Conservation (phyloP, 2,329 filamentous ascomycete species). For the Hymenoscyphus linearis region DNA sequence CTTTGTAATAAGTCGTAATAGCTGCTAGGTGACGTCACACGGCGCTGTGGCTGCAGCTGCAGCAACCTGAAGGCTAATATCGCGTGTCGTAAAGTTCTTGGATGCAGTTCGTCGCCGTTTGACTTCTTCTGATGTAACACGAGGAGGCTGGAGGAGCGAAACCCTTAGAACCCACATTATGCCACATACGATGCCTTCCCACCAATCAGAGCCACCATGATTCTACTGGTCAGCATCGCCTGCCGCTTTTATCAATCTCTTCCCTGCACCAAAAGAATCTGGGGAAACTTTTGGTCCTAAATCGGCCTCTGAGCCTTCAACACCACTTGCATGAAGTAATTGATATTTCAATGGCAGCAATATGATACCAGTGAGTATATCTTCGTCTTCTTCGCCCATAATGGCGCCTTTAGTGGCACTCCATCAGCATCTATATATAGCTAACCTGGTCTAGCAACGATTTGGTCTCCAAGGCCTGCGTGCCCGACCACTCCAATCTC, state of each 20-base stretch:
- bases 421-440: background rate
- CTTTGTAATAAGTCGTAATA: background rate
- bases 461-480: conserved; percentile 28
- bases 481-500: conserved; percentile 21
- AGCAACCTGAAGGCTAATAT: no score
- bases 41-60: background rate
- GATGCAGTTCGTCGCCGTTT: background rate
- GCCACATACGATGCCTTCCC: background rate
- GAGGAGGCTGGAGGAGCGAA: no score
- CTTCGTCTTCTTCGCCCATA: background rate
- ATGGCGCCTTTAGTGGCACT: background rate
- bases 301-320: background rate
- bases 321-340: background rate
- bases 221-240: background rate
- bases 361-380: conserved; percentile 24
- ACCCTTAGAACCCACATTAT: no score
- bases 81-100: background rate
- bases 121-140: background rate
- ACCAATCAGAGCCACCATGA: background rate
- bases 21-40: background rate
- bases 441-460: conserved; percentile 18
- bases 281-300: background rate
- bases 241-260: background rate
- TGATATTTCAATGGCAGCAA: conserved; percentile 22
- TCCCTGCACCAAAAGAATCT: background rate